These are phyloP conservation scores for Rosellinia necatrix DNA, from an alignment of 2,329 filamentous ascomycete genomes.

Conservation along the genomic window DNA sequence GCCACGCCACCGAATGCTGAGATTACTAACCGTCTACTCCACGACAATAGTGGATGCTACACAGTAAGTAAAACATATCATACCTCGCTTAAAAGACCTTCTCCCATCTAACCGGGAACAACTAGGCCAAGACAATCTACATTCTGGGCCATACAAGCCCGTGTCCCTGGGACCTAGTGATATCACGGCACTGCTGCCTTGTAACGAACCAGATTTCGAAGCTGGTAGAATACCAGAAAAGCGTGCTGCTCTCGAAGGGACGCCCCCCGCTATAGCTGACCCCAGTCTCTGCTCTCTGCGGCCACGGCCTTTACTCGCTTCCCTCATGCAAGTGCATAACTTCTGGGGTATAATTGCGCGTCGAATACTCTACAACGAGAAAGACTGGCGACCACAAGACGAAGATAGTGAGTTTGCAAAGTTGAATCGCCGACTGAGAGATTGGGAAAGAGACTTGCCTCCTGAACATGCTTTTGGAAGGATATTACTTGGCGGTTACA, in stretches of 20 bases:
- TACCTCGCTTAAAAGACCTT: not conserved
- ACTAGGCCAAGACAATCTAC: conserved; percentile 58
- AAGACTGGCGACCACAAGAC: conserved; percentile 52
- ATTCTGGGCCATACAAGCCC: conserved; percentile 57
- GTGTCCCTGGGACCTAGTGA: conserved; percentile 56
- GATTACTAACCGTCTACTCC: conserved; percentile 7
- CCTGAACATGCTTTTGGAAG: conserved; percentile 53
- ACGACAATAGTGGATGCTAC: conserved; percentile 59
- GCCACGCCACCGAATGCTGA: not conserved
- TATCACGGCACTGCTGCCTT: conserved; percentile 59
- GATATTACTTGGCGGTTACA: conserved; percentile 50
- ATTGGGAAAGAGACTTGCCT: conserved; percentile 56
- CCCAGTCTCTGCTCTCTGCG: conserved; percentile 49
- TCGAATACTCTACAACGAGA: conserved; percentile 51
- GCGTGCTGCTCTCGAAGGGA: conserved; percentile 59
- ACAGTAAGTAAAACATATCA: conserved; percentile 48
- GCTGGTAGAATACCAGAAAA: conserved; percentile 51
- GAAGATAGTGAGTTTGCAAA: conserved; percentile 52
- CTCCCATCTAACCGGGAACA: conserved; percentile 11
- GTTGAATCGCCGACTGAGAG: conserved; percentile 48
- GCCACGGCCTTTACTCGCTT: conserved; percentile 58
- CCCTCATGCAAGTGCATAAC: conserved; percentile 59
- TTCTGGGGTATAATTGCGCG: conserved; percentile 59
- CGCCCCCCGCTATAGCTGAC: conserved; percentile 53
- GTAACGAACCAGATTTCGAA: conserved; percentile 57